Conservation (phyloP, 2,329 filamentous ascomycete genomes). For the Dichotomopilus funicola region DNA sequence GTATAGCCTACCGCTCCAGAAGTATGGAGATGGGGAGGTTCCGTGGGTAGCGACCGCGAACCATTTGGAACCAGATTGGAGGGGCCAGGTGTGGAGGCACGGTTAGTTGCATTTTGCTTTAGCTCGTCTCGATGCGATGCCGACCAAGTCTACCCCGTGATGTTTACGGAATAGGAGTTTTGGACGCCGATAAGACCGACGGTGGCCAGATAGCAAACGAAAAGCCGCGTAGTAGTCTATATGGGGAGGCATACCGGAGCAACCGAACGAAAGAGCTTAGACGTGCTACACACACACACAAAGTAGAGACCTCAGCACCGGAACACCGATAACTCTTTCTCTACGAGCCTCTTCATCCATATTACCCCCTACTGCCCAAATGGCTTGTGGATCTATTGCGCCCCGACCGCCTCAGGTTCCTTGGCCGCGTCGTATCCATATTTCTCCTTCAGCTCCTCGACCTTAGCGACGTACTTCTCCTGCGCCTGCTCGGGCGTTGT, state of each 20-base stretch:
- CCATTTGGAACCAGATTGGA: constrained; percentile 58
- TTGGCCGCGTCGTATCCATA: constrained; percentile 62
- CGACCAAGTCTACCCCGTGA: not conserved
- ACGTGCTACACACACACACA: too few relatives aligned
- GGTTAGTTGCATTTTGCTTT: not conserved
- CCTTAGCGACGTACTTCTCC: constrained; percentile 65
- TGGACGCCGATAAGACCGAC: too few relatives aligned
- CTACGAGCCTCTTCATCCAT: not conserved
- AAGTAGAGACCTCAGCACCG: too few relatives aligned
- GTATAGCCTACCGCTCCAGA: constrained; percentile 69
- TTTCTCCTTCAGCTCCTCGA: constrained; percentile 64
- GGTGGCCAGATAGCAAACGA: too few relatives aligned
- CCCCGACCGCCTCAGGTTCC: constrained; percentile 50
- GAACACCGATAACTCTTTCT: too few relatives aligned
- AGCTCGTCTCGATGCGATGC: too few relatives aligned
- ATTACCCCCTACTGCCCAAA: not conserved
- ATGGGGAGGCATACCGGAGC: too few relatives aligned
- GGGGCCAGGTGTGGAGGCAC: constrained; percentile 36
- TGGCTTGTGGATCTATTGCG: constrained; percentile 11
- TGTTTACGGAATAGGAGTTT: not conserved
- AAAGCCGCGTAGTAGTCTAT: too few relatives aligned
- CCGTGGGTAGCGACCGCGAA: constrained; percentile 69
- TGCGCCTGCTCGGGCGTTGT: constrained; percentile 62
- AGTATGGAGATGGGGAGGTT: constrained; percentile 55
- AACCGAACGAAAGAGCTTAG: too few relatives aligned